Percentiles rank a stretch among this genome's conserved stretches.
Conservation (phyloP, 768 basidiomycete genomes). For the Russula sp. region DNA sequence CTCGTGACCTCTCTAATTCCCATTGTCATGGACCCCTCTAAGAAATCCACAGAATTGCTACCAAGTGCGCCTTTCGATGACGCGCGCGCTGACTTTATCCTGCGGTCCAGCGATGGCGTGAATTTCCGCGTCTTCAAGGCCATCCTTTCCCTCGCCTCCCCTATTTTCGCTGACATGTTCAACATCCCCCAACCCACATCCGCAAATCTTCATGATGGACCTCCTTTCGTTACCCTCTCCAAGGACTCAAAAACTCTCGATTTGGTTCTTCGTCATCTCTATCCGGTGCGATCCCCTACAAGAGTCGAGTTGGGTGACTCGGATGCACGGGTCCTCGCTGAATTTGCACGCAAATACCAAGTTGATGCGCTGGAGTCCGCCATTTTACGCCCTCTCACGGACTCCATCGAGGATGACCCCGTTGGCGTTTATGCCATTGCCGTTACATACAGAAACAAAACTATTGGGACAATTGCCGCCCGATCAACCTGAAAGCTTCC, state of each 20-base stretch:
- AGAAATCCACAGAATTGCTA: too few relatives aligned
- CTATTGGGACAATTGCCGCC: background rate
- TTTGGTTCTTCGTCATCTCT: slow-evolving; percentile 11
- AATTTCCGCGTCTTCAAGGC: slow-evolving; percentile 13
- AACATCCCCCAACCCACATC: slow-evolving; percentile 1
- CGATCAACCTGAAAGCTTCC: background rate
- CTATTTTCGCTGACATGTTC: slow-evolving; percentile 16
- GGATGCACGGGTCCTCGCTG: slow-evolving; percentile 2
- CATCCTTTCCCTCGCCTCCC: slow-evolving; percentile 15
- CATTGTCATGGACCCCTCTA: too few relatives aligned
- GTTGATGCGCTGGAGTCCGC: background rate
- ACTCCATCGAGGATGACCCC: slow-evolving; percentile 8
- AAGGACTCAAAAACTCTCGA: slow-evolving; percentile 12
- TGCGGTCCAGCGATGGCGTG: slow-evolving; percentile 9
- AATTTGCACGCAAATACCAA: slow-evolving; percentile 20
- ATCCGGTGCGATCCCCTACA: background rate
- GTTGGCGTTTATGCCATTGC: slow-evolving; percentile 19
- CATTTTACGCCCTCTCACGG: background rate
- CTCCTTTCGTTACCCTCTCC: background rate
- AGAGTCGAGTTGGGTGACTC: background rate
- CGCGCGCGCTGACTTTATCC: background rate
- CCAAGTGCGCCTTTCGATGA: too few relatives aligned
- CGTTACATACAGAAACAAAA: background rate
- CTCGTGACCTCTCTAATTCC: too few relatives aligned
- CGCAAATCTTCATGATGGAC: background rate